These are phyloP conservation scores for Iodosphaeria phyllophila DNA, from an alignment of 2,329 filamentous ascomycete genomes.

Conservation along the genomic window DNA sequence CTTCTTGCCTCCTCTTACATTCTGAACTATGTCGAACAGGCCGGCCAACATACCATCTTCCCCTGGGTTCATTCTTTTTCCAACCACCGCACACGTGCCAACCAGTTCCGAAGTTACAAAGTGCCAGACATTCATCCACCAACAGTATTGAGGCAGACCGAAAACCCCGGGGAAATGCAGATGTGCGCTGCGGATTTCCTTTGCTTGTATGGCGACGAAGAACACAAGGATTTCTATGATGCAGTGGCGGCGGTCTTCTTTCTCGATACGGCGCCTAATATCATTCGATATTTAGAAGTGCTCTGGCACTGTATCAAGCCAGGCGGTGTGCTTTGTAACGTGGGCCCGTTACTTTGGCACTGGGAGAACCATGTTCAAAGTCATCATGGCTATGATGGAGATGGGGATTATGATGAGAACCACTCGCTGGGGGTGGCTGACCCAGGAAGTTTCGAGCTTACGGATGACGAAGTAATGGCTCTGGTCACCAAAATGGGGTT, in stretches of 20 bases:
- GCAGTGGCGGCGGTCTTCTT: conserved; percentile 87
- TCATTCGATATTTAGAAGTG: conserved; percentile 76
- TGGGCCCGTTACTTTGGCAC: conserved; percentile 88
- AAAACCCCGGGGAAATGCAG: conserved; percentile 48
- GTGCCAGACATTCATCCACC: conserved; percentile 70
- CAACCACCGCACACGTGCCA: conserved; percentile 54
- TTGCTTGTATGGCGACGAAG: conserved; percentile 54
- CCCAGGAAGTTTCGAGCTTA: conserved; percentile 77
- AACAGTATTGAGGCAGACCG: conserved; percentile 23
- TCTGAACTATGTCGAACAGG: conserved; percentile 44
- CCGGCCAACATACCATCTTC: conserved; percentile 52
- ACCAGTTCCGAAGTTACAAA: conserved; percentile 56
- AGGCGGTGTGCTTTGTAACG: conserved; percentile 71
- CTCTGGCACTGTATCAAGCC: conserved; percentile 59
- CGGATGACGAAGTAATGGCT: conserved; percentile 69
- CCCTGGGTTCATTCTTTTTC: conserved; percentile 82
- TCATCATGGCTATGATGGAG: conserved; percentile 31
- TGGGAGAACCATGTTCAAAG: conserved; percentile 60
- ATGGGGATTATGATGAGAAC: conserved; percentile 27
- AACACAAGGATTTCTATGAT: conserved; percentile 47
- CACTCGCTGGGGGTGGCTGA: conserved; percentile 58
- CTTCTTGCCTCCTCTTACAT: conserved; percentile 70
- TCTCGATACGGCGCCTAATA: conserved; percentile 87
- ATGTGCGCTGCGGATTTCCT: conserved; percentile 93
- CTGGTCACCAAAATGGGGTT: conserved; percentile 66